These are phyloP conservation scores for Corymbia citriodora DNA, from an alignment of 441 rosid species.

Conservation along the genomic window DNA sequence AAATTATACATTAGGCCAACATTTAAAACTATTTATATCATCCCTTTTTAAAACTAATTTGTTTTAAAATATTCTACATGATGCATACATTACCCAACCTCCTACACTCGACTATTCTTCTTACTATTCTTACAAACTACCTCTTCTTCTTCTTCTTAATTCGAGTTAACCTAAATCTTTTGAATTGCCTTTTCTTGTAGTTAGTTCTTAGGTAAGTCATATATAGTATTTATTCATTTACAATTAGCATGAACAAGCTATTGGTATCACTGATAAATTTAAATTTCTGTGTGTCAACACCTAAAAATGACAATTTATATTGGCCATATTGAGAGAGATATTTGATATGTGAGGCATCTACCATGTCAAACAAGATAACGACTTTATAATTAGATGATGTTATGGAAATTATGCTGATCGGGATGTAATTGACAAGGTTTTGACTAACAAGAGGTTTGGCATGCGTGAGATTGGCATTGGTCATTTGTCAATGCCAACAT, in stretches of 20 bases:
- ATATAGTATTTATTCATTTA: background rate
- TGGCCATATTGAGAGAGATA: background rate
- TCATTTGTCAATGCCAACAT: background rate
- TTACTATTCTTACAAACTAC: background rate
- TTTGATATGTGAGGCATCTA: background rate
- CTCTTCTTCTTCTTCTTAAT: background rate
- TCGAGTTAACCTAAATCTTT: background rate
- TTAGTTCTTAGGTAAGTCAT: background rate
- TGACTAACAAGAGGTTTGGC: background rate
- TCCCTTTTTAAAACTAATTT: background rate
- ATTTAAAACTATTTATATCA: no score
- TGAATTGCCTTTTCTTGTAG: background rate
- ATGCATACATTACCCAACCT: background rate
- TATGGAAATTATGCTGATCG: background rate
- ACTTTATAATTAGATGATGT: background rate
- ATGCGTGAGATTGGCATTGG: background rate
- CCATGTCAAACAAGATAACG: background rate
- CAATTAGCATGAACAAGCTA: background rate
- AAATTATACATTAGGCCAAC: no score
- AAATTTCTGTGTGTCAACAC: fast-evolving
- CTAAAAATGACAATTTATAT: background rate
- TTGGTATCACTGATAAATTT: background rate
- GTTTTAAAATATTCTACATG: background rate
- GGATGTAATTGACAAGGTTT: background rate
- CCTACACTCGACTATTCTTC: background rate